phyloP scores from a whole-genome alignment of 306 rosid species.

The Acacia confusa region DNA sequence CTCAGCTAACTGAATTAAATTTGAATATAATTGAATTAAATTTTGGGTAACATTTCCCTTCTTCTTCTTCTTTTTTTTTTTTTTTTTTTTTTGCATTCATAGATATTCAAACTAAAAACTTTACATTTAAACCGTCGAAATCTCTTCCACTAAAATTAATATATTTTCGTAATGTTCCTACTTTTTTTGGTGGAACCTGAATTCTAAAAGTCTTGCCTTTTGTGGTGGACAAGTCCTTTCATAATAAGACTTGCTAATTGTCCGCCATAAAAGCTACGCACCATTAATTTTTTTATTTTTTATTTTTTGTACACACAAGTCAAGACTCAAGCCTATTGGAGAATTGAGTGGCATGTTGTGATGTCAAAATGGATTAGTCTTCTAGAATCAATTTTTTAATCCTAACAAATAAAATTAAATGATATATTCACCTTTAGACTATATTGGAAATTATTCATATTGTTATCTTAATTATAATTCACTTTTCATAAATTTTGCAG shows the following conservation, averaged over 20 bases:
- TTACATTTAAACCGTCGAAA: too few relatives aligned
- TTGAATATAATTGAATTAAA: too few relatives aligned
- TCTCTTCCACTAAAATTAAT: too few relatives aligned
- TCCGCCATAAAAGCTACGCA: background rate
- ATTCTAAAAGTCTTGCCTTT: background rate
- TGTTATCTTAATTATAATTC: too few relatives aligned
- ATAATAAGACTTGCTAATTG: background rate
- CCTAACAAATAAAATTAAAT: background rate
- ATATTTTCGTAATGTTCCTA: too few relatives aligned
- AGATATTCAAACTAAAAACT: too few relatives aligned
- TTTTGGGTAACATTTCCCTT: too few relatives aligned
- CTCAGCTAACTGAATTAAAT: too few relatives aligned
- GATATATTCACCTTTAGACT: background rate
- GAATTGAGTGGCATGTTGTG: background rate
- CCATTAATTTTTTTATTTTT: background rate
- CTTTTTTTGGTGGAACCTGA: background rate
- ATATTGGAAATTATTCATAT: too few relatives aligned
- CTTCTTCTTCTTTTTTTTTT: too few relatives aligned
- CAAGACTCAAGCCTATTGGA: background rate
- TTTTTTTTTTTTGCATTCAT: too few relatives aligned
- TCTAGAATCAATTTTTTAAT: background rate
- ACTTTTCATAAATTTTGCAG: too few relatives aligned
- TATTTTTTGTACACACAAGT: background rate
- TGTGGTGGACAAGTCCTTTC: background rate
- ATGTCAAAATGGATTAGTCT: background rate